These are phyloP conservation scores for Novymonas esmeraldas DNA, from an alignment of 208 protist species.

Conservation along the genomic window DNA sequence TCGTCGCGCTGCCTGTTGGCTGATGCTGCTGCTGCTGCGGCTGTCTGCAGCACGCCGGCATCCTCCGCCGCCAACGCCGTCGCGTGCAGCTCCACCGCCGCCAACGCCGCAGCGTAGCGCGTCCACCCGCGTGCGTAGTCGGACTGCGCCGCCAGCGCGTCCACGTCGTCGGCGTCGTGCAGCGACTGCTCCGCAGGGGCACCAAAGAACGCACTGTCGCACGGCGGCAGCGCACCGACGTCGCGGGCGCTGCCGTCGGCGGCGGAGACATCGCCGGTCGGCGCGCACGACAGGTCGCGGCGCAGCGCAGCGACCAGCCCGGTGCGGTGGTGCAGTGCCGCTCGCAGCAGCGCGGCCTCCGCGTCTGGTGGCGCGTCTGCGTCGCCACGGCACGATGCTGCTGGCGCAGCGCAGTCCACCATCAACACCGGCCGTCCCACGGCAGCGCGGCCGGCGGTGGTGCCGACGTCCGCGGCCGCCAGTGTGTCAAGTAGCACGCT, in stretches of 20 bases:
- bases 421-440: background rate
- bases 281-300: background rate
- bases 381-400: too few species aligned
- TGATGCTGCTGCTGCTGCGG: constrained; percentile 1
- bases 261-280: background rate
- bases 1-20: background rate
- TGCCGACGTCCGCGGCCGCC: background rate
- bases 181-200: constrained; percentile 16
- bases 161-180: background rate
- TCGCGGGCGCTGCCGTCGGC: background rate
- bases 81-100: constrained; percentile 8
- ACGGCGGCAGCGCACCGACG: constrained; percentile 22
- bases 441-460: background rate
- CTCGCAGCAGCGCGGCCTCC: constrained; percentile 6
- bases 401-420: too few species aligned
- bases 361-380: constrained; percentile 1
- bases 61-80: constrained; percentile 21
- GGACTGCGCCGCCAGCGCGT: constrained; percentile 2
- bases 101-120: constrained; percentile 9
- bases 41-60: constrained; percentile 15
- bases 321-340: constrained; percentile 8
- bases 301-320: constrained; percentile 16
- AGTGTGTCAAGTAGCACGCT: too few species aligned
- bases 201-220: constrained; percentile 24
- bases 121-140: constrained; percentile 29